phyloP scores from a whole-genome alignment of 23 red algal genomes.

The Chondrus crispus region DNA sequence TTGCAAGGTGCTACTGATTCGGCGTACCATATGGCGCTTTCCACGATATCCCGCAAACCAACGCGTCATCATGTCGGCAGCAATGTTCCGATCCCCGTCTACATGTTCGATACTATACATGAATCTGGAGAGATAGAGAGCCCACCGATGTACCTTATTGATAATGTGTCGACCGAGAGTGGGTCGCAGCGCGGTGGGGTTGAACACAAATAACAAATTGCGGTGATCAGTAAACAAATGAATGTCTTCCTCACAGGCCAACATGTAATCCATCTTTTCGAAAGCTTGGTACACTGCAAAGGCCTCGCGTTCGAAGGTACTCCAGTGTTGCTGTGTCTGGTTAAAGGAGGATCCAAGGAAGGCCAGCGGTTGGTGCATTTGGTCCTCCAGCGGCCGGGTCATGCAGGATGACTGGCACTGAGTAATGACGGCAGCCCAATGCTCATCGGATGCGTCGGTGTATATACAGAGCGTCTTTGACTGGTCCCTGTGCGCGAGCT shows the following conservation, averaged over 20 bases:
- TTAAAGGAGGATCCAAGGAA: background rate
- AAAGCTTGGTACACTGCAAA: background rate
- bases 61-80: slow-evolving; percentile 3
- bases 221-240: background rate
- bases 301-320: background rate
- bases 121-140: background rate
- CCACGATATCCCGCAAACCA: background rate
- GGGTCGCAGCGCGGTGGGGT: background rate
- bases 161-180: background rate
- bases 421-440: background rate
- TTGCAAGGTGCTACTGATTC: background rate
- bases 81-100: background rate
- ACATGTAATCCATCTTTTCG: background rate
- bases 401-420: background rate
- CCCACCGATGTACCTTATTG: background rate
- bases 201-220: background rate
- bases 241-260: background rate
- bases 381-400: background rate
- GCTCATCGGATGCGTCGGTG: background rate
- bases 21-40: background rate
- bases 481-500: background rate
- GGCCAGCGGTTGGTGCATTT: background rate
- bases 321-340: background rate
- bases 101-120: background rate
- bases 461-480: background rate